Conservation (phyloP, 345 rosid genomes). For the Nephelium lappaceum region DNA sequence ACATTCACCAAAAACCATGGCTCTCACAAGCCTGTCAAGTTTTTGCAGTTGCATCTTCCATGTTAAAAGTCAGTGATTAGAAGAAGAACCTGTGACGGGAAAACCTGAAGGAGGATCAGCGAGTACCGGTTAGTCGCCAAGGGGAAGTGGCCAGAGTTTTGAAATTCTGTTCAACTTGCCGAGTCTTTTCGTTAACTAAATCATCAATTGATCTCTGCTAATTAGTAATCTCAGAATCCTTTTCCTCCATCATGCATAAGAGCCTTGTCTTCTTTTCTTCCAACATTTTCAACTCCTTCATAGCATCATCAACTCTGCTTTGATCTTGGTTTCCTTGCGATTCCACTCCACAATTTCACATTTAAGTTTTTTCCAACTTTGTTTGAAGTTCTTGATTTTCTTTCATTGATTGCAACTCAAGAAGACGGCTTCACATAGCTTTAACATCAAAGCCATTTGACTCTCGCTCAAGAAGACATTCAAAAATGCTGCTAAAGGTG, state of each 20-base stretch:
- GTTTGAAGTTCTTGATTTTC: slow-evolving; percentile 19
- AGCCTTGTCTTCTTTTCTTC: slow-evolving; percentile 15
- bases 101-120: no score
- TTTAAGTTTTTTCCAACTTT: slow-evolving; percentile 13
- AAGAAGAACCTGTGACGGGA: no score
- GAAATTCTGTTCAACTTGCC: not conserved
- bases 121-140: not conserved
- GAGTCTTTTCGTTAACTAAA: not conserved
- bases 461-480: not conserved
- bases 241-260: slow-evolving; percentile 11
- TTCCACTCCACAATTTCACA: slow-evolving; percentile 13
- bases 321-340: slow-evolving; percentile 9
- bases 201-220: not conserved
- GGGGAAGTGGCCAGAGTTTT: not conserved
- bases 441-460: slow-evolving; percentile 36
- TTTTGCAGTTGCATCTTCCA: no score
- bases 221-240: slow-evolving; percentile 18
- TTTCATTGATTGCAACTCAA: slow-evolving; percentile 30
- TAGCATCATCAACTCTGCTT: slow-evolving; percentile 12
- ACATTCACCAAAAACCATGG: no score
- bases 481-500: slow-evolving; percentile 13
- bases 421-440: slow-evolving; percentile 15
- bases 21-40: no score
- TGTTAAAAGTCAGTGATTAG: no score
- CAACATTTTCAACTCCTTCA: slow-evolving; percentile 14